These are phyloP conservation scores for Crucibulum laeve DNA, from an alignment of 768 basidiomycete genomes.

Conservation along the genomic window DNA sequence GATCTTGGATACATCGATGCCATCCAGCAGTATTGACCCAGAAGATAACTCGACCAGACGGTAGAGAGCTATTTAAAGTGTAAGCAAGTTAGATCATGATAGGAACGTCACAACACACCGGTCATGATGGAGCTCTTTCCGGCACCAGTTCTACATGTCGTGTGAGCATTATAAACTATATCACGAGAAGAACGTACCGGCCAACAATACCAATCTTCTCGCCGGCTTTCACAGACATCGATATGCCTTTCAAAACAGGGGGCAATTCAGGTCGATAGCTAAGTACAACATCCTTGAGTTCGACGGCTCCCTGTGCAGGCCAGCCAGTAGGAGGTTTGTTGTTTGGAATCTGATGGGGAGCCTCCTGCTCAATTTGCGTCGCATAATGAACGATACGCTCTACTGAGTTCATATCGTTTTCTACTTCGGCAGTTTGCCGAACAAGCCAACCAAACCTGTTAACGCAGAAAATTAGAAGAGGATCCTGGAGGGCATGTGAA, in stretches of 20 bases:
- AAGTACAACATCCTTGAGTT: conserved; percentile 73
- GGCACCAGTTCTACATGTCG: conserved; percentile 61
- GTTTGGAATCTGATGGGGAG: conserved; percentile 61
- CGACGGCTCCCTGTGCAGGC: conserved; percentile 72
- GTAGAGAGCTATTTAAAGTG: conserved; percentile 58
- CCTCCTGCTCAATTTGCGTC: conserved; percentile 77
- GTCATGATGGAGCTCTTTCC: conserved; percentile 91
- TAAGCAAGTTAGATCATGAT: not conserved
- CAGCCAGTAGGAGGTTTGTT: conserved; percentile 57
- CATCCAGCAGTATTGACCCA: conserved; percentile 78
- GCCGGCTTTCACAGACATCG: conserved; percentile 62
- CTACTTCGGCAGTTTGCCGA: conserved; percentile 77
- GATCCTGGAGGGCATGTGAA: conserved; percentile 1
- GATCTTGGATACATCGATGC: conserved; percentile 76
- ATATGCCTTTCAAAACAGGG: conserved; percentile 77
- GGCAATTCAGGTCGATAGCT: conserved; percentile 88
- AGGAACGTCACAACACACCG: conserved; percentile 25
- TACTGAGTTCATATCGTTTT: conserved; percentile 93
- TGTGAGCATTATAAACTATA: conserved; percentile 1
- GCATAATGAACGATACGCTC: conserved; percentile 84
- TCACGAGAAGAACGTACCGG: conserved; percentile 18
- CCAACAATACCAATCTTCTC: conserved; percentile 95
- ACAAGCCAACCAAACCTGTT: conserved; percentile 71
- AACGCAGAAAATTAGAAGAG: conserved; percentile 5
- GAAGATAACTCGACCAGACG: conserved; percentile 77